Evolutionary conservation across 495 filamentous ascomycete species (phyloP).

Genomic region (Aspergillus ostianus): DNA sequence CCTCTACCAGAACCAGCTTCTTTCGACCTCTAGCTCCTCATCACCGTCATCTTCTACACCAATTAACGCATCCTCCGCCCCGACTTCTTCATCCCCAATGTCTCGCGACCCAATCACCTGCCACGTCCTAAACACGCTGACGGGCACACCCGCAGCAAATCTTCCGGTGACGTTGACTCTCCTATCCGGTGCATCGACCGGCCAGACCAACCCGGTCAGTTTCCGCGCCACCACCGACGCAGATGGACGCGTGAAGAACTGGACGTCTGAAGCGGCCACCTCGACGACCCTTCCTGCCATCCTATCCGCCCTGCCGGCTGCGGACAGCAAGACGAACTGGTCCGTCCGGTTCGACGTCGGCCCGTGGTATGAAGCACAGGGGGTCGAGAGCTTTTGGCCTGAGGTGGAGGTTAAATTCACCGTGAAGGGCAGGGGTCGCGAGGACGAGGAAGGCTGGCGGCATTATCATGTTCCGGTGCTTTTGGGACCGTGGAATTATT

Average conservation of each 20-base stretch:
- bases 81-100: constrained; percentile 56
- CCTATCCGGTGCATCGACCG: constrained; percentile 30
- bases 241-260: constrained; percentile 82
- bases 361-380: constrained; percentile 67
- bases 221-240: constrained; percentile 72
- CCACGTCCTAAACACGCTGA: constrained; percentile 69
- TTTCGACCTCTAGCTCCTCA: constrained; percentile 16
- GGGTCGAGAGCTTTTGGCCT: constrained; percentile 79
- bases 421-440: constrained; percentile 55
- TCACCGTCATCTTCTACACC: constrained; percentile 22
- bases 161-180: constrained; percentile 58
- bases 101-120: constrained; percentile 75
- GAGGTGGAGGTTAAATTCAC: constrained; percentile 86
- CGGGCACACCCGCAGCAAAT: constrained; percentile 60
- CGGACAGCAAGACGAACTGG: constrained; percentile 58
- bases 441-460: constrained; percentile 61
- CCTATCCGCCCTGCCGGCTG: constrained; percentile 37
- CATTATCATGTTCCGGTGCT: constrained; percentile 94
- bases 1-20: constrained; percentile 40
- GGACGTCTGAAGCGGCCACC: constrained; percentile 57
- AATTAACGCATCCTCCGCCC: constrained; percentile 20
- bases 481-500: constrained; percentile 87
- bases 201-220: constrained; percentile 35
- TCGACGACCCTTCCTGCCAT: constrained; percentile 50
- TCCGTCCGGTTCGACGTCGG: constrained; percentile 75